Base-by-base conservation (phyloP, 805 yeast species). In the Metschnikowia baotianmanensis region DNA sequence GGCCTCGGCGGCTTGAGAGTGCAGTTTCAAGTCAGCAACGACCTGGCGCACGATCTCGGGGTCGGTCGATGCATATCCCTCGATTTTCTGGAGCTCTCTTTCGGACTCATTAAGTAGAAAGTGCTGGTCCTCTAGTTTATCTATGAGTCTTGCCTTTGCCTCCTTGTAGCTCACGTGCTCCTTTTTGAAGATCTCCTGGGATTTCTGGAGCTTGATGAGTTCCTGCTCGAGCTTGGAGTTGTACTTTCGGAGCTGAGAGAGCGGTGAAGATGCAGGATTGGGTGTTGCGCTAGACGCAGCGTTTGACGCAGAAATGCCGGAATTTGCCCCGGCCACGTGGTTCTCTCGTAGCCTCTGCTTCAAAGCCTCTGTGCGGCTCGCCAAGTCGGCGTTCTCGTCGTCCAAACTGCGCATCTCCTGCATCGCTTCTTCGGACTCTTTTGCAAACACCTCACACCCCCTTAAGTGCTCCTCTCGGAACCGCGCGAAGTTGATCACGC, bases 401-500 rank as follows among this genome's bases (percentile, higher is more conserved):
- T 61, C 58, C 11, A 52, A 46, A 33, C 71, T 67, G 38, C 71
- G 65, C 20, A 61, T 50, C 15, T 51, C 55, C 28, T 71, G 74
- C 15, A 78, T 60, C 35, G 75, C 63, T 9, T 67, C 56, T 38
- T 81, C 84, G 45, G 80, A 76, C 32, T 71, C 67, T 6, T 71
- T 64, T 21, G 83, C 77, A 19, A 84, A 65, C 19, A 75, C 76
- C 46, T 82, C 87, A 54, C 85, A 81, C 50, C 83, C 89, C 18
- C 69, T 72, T 58, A 82, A 75, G 44, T 85, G 80, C 48, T 82
- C 87, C 51, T 86, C 95, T 50, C 95, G 73, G 55, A 85, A 88
- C 42, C 91, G 67, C 1, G 95, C 95, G 69, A 78, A 89, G 58
- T 89, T 89, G 17, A 88, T 84, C 36, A 88, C 80, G 1, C 93